Evolutionary conservation across 2,329 filamentous ascomycete genomes (phyloP), one percentile per base, ranked within the genome.

Genomic region (Xylaria polymorpha): DNA sequence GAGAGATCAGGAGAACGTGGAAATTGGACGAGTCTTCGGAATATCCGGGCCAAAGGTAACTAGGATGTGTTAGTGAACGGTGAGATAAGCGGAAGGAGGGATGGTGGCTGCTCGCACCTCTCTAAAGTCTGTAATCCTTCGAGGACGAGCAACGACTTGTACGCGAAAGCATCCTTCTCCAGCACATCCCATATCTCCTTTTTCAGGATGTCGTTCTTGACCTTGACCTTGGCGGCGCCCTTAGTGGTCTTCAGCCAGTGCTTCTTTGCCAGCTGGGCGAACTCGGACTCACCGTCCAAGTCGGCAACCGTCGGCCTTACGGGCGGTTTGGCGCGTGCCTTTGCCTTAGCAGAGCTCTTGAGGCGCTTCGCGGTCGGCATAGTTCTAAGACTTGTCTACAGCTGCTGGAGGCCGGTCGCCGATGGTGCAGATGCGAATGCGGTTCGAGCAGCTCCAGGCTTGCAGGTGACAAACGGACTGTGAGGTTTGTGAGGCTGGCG

Each of bases 1-100:
- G 81, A 18, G 92, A 92, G 76, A 98, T 90, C 71, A 99, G 85
- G 41, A 98, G 85, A 63, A 98, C 91, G 79, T 99, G 95, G 77
- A 94, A 91, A 79, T 99, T 97, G 39, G 95, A 97, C 4, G 94
- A 90, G 76, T 96, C 90, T 72, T 97, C 93, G 14, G 88, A 90
- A 79, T 97, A 99, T 61, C 92, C 93, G 55, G 96, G 96, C 96
- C 96, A 99, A 35, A 99, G 86, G 78, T 97, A 98, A 77, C 93
- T 73, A 14, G 4, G 39, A 20, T 15, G 37, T 6, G 35, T 68
- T 50, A 70, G 71, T 46, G 43, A 15, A 61, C 37, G 39, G 20
- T 14, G 20, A 37, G 18, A 66, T 14, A 43, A 20, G 20, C 25
- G 35, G 22, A 48, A 29, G 29, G 9, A 29, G 32, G 20, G 37